phyloP scores from a whole-genome alignment of 345 rosid species.

The Populus deltoides region DNA sequence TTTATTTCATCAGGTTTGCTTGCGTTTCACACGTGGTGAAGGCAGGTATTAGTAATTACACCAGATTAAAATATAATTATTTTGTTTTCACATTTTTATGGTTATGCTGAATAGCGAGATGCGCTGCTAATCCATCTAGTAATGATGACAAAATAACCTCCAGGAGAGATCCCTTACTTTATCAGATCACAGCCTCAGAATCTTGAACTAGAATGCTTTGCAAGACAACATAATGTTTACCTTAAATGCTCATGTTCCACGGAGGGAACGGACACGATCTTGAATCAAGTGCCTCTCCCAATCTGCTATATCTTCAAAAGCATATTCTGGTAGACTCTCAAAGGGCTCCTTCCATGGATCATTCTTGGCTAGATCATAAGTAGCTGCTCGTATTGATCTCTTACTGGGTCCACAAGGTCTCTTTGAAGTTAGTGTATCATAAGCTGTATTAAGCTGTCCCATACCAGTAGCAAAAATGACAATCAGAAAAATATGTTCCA shows the following conservation, averaged over 20 bases:
- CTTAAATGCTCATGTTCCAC: slow-evolving; percentile 46
- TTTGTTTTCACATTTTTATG: no score
- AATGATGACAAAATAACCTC: no score
- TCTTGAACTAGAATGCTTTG: not conserved
- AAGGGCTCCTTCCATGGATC: slow-evolving; percentile 78
- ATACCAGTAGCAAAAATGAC: not conserved
- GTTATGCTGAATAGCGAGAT: no score
- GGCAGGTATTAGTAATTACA: no score
- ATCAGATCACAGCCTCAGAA: no score
- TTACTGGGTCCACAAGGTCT: slow-evolving; percentile 88
- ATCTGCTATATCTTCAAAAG: slow-evolving; percentile 74
- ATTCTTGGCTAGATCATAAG: slow-evolving; percentile 78
- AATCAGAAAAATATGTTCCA: not conserved
- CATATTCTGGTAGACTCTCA: slow-evolving; percentile 71
- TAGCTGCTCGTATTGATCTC: slow-evolving; percentile 72
- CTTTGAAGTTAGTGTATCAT: slow-evolving; percentile 57
- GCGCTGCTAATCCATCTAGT: no score
- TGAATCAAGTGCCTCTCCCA: slow-evolving; percentile 88
- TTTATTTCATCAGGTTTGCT: no score
- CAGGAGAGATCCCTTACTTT: no score
- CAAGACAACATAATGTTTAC: slow-evolving; percentile 1
- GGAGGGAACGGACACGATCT: slow-evolving; percentile 55
- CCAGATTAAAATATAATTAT: no score
- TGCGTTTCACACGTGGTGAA: no score
- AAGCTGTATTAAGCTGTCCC: slow-evolving; percentile 66